phyloP scores from a whole-genome alignment of 2,329 filamentous ascomycete species.

The Ophiosphaerella korrae region DNA sequence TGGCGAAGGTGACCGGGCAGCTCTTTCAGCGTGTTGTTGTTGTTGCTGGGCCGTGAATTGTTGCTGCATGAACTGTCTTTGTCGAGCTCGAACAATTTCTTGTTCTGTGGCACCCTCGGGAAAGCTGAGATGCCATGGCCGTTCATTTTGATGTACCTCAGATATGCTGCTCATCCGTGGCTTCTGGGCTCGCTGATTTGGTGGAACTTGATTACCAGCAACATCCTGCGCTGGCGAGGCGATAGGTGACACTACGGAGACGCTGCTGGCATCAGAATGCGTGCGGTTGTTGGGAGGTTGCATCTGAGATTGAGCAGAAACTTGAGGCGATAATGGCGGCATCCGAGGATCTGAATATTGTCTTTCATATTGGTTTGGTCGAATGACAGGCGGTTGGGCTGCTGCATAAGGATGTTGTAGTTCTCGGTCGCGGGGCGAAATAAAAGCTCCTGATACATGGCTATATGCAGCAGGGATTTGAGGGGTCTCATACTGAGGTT shows the following conservation, averaged over 20 bases:
- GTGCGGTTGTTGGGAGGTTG: constrained; percentile 23
- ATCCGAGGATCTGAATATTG: constrained; percentile 38
- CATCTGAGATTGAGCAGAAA: constrained; percentile 37
- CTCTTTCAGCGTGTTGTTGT: constrained; percentile 35
- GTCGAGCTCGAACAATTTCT: constrained; percentile 44
- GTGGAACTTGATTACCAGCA: constrained; percentile 9
- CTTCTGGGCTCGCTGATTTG: constrained; percentile 27
- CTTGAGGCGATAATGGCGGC: constrained; percentile 39
- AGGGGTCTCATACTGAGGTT: constrained; percentile 44
- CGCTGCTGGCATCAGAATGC: constrained; percentile 34
- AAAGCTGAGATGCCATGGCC: constrained; percentile 42
- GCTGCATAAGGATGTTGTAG: constrained; percentile 18
- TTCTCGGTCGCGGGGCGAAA: constrained; percentile 27
- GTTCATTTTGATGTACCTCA: constrained; percentile 33
- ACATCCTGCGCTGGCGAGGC: constrained; percentile 27
- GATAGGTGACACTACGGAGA: constrained; percentile 40
- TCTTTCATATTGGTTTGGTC: constrained; percentile 17
- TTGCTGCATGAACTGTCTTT: constrained; percentile 43
- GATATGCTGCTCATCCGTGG: constrained; percentile 45
- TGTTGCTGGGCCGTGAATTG: constrained; percentile 41
- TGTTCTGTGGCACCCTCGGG: constrained; percentile 43
- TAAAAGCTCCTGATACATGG: constrained; percentile 38
- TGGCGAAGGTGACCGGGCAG: constrained; percentile 39
- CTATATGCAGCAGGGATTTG: constrained; percentile 44
- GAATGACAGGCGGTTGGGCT: constrained; percentile 11